Conservation (phyloP, 2,329 filamentous ascomycete species). For the Cadophora malorum region DNA sequence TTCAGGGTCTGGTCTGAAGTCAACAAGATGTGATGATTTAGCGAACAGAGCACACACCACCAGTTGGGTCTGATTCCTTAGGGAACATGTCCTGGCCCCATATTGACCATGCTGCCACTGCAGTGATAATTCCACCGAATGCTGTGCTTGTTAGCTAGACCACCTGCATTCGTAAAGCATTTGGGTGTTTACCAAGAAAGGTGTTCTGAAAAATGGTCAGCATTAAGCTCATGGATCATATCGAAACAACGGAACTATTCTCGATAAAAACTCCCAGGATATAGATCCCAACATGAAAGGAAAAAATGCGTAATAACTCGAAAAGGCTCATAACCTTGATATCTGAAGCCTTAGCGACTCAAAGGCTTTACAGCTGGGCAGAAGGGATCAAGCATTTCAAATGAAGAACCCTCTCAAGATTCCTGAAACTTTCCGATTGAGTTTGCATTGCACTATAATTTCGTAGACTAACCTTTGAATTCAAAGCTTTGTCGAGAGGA, state of each 20-base stretch:
- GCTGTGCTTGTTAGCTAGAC: constrained; percentile 52
- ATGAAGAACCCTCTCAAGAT: no score
- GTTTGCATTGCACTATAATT: neutral
- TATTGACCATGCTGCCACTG: constrained; percentile 82
- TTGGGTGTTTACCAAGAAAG: constrained; percentile 63
- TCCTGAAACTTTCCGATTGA: neutral
- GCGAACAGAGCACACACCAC: constrained; percentile 53
- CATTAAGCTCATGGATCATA: neutral
- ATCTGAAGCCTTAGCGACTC: neutral
- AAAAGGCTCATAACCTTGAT: neutral
- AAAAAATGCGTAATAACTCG: neutral
- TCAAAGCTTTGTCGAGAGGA: constrained; percentile 70
- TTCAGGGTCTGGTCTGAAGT: constrained; percentile 58
- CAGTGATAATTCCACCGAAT: constrained; percentile 82
- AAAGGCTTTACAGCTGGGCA: neutral
- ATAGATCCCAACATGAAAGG: neutral
- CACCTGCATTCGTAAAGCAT: neutral
- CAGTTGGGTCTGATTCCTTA: constrained; percentile 74
- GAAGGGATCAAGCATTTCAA: no score
- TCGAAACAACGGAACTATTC: neutral
- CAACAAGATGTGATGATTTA: constrained; percentile 11
- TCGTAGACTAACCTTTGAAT: constrained; percentile 69
- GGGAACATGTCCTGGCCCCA: constrained; percentile 87
- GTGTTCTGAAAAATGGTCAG: constrained; percentile 59
- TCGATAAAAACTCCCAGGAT: neutral